Evolutionary conservation across 1,284 basidiomycete genomes (phyloP).

Genomic region (Marasmius tenuissimus): DNA sequence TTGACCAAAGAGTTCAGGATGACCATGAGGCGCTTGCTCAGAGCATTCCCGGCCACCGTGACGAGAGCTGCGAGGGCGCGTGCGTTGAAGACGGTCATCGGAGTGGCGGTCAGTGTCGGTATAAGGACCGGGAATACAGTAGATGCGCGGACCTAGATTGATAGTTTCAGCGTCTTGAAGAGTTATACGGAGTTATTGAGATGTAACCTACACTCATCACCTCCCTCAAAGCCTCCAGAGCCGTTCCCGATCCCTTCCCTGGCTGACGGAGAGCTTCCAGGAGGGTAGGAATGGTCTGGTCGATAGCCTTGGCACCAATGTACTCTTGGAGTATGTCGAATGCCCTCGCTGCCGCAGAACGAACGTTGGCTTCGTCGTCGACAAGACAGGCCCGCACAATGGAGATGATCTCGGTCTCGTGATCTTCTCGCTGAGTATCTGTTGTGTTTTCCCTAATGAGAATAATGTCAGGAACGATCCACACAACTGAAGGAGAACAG

Average conservation of each 20-base stretch:
- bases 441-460: constrained; percentile 76
- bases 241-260: constrained; percentile 92
- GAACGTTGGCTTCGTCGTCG: constrained; percentile 86
- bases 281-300: constrained; percentile 95
- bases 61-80: constrained; percentile 89
- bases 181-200: background rate
- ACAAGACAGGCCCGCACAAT: constrained; percentile 87
- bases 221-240: constrained; percentile 89
- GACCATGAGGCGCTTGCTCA: constrained; percentile 80
- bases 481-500: background rate
- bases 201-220: constrained; percentile 80
- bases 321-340: constrained; percentile 94
- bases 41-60: constrained; percentile 87
- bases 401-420: constrained; percentile 89
- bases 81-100: constrained; percentile 97
- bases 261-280: constrained; percentile 91
- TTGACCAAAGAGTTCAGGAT: constrained; percentile 79
- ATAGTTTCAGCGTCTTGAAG: background rate
- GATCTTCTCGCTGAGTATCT: constrained; percentile 84
- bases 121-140: constrained; percentile 99
- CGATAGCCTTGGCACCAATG: constrained; percentile 89
- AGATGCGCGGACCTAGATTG: constrained; percentile 74
- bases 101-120: constrained; percentile 86
- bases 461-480: constrained; percentile 3
- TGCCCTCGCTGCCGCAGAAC: constrained; percentile 88